Conservation (phyloP, 257 asterid genomes). For the Solanum pinnatisectum region DNA sequence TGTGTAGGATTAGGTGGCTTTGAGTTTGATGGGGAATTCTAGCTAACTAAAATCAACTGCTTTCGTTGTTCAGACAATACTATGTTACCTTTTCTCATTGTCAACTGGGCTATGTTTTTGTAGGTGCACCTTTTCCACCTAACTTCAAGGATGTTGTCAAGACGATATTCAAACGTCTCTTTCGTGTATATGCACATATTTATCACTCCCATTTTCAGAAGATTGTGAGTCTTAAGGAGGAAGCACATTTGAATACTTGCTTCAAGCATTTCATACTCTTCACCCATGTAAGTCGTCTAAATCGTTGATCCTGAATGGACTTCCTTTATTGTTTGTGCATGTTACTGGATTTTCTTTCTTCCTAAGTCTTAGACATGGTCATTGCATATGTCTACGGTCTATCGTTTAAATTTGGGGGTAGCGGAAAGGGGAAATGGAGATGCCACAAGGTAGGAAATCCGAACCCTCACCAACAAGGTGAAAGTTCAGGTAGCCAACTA, state of each 20-base stretch:
- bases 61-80: neutral
- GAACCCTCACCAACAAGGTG: neutral
- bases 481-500: neutral
- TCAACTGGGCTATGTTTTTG: neutral
- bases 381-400: neutral
- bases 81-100: neutral
- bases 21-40: neutral
- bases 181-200: conserved; percentile 82
- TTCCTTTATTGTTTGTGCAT: neutral
- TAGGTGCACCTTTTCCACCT: conserved; percentile 73
- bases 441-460: neutral
- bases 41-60: neutral
- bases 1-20: neutral
- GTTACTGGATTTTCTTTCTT: neutral
- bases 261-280: conserved; percentile 71
- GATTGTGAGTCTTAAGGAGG: conserved; percentile 69
- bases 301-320: neutral
- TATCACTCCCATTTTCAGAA: conserved; percentile 73
- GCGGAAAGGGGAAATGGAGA: neutral
- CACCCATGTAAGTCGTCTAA: conserved; percentile 47
- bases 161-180: conserved; percentile 70
- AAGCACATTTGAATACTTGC: conserved; percentile 82
- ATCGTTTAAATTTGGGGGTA: neutral
- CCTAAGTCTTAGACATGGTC: neutral
- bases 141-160: conserved; percentile 72